These are phyloP conservation scores for Rubus parviflorus DNA, from an alignment of 306 rosid species.

Conservation along the genomic window DNA sequence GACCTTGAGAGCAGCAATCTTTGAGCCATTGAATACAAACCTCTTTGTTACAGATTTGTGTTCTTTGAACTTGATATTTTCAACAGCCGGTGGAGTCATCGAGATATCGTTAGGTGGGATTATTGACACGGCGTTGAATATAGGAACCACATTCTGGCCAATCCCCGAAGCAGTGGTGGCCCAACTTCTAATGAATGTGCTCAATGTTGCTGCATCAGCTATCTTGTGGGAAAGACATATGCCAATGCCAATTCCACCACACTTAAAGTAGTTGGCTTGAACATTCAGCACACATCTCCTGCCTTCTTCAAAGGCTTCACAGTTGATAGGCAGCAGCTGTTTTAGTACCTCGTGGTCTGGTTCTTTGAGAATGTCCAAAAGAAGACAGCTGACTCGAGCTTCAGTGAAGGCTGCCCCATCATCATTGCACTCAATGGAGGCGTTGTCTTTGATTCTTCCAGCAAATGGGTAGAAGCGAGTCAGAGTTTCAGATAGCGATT, in stretches of 20 bases:
- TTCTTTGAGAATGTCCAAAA: constrained; percentile 28
- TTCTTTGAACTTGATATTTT: neutral
- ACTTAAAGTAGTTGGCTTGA: constrained; percentile 34
- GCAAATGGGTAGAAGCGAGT: constrained; percentile 43
- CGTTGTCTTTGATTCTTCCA: constrained; percentile 30
- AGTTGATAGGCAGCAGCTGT: constrained; percentile 17
- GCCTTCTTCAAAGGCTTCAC: neutral
- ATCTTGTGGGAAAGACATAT: constrained; percentile 38
- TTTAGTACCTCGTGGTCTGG: constrained; percentile 24
- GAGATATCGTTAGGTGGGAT: constrained; percentile 3
- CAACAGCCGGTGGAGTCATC: neutral
- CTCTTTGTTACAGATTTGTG: constrained; percentile 20
- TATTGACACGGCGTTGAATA: constrained; percentile 11
- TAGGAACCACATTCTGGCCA: constrained; percentile 2
- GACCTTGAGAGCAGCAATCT: constrained; percentile 27
- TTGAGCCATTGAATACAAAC: constrained; percentile 31
- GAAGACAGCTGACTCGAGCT: constrained; percentile 16
- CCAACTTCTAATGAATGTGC: constrained; percentile 32
- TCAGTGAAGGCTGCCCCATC: constrained; percentile 35
- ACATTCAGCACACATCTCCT: constrained; percentile 21
- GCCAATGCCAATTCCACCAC: constrained; percentile 40
- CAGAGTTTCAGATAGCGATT: constrained; percentile 30
- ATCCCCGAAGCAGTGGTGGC: constrained; percentile 7
- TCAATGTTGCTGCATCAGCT: constrained; percentile 34
- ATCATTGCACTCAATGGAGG: constrained; percentile 31